phyloP scores from a whole-genome alignment of 306 rosid genomes.

The Spatholobus suberectus region DNA sequence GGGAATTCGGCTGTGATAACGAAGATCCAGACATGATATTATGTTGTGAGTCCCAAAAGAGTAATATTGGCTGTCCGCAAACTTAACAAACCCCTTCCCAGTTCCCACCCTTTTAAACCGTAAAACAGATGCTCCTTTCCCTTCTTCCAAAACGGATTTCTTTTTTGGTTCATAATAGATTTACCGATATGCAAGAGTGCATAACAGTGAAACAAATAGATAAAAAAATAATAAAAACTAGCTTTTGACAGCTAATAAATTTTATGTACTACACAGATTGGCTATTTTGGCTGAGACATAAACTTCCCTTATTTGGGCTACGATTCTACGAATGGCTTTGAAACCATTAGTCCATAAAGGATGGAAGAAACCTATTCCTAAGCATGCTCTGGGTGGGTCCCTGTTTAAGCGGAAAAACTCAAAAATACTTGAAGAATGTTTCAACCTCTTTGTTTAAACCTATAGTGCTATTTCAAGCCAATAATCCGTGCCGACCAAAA shows the following conservation, averaged over 20 bases:
- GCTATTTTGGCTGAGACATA: not conserved
- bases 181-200: not conserved
- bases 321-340: not conserved
- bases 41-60: too few relatives aligned
- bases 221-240: not conserved
- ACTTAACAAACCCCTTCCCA: not conserved
- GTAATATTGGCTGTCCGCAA: not conserved
- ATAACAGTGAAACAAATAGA: not conserved
- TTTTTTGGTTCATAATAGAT: not conserved
- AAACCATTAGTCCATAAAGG: not conserved
- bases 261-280: too few relatives aligned
- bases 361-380: not conserved
- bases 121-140: not conserved
- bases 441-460: not conserved
- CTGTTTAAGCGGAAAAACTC: not conserved
- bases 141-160: not conserved
- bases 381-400: not conserved
- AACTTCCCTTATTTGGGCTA: not conserved
- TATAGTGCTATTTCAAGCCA: not conserved
- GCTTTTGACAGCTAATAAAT: not conserved
- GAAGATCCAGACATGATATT: too few relatives aligned
- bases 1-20: too few relatives aligned
- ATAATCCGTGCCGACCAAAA: not conserved
- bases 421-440: not conserved
- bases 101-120: not conserved